A percentile compares a stretch with the other conserved stretches of the same genome.
Conservation (phyloP, 2,329 filamentous ascomycete genomes). For the Trichoderma koningiopsis region DNA sequence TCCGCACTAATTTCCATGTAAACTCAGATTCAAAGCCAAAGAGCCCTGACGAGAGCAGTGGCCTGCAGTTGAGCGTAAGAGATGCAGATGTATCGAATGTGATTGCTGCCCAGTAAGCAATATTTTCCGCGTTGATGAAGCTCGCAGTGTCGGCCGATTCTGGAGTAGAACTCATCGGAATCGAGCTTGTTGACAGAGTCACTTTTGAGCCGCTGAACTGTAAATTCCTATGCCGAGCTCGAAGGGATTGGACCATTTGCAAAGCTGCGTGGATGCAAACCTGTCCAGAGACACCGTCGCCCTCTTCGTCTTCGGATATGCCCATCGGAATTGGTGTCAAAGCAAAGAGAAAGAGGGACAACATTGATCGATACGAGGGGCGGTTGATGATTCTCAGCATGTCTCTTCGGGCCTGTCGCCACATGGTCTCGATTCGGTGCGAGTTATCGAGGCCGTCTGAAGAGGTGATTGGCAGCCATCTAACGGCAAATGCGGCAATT, state of each 20-base stretch:
- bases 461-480: conserved; percentile 10
- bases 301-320: conserved; percentile 3
- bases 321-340: conserved; percentile 6
- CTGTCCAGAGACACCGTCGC: background rate
- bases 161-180: background rate
- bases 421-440: conserved; percentile 7
- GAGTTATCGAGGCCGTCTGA: background rate
- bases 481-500: background rate
- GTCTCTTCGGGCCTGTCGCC: conserved; percentile 6
- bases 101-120: conserved; percentile 7
- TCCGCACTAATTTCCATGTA: conserved; percentile 5
- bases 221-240: background rate
- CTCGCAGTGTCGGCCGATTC: background rate
- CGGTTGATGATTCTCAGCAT: conserved; percentile 12
- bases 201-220: conserved; percentile 14
- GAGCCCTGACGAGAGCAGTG: conserved; percentile 3
- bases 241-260: conserved; percentile 1
- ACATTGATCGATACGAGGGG: conserved; percentile 3
- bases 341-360: conserved; percentile 5
- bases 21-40: conserved; percentile 9
- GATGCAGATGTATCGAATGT: conserved; percentile 6
- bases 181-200: background rate
- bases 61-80: conserved; percentile 9
- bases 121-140: conserved; percentile 6
- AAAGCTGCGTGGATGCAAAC: conserved; percentile 3